phyloP scores from a whole-genome alignment of 441 rosid genomes.

The Adansonia grandidieri region DNA sequence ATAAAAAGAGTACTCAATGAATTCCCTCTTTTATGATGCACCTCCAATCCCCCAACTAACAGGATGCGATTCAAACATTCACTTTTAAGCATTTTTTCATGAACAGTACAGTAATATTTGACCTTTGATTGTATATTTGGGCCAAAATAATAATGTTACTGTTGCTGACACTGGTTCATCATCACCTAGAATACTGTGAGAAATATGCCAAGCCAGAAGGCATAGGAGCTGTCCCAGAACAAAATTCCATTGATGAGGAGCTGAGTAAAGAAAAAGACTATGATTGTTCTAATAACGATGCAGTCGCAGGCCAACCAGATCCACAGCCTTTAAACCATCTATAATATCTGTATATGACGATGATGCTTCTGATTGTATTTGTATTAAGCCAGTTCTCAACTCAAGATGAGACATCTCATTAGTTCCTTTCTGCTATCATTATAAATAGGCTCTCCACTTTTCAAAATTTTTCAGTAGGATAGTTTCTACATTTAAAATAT shows the following conservation, averaged over 20 bases:
- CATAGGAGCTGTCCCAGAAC: slow-evolving; percentile 51
- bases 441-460: slow-evolving; percentile 26
- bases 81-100: background rate
- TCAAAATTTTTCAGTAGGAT: no score
- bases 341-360: background rate
- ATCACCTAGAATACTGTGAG: slow-evolving; percentile 61
- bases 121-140: background rate
- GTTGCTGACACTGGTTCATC: slow-evolving; percentile 1
- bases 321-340: background rate
- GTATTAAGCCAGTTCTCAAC: slow-evolving; percentile 1
- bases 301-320: slow-evolving; percentile 38
- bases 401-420: background rate
- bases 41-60: no score
- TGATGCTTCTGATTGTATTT: background rate
- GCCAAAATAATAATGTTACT: background rate
- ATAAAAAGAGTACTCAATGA: background rate
- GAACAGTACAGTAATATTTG: background rate
- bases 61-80: background rate
- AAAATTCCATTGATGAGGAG: slow-evolving; percentile 63
- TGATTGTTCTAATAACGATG: slow-evolving; percentile 57
- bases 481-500: no score
- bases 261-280: slow-evolving; percentile 49
- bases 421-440: slow-evolving; percentile 21
- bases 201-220: slow-evolving; percentile 75
- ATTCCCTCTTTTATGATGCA: background rate